Evolutionary conservation across 2,329 filamentous ascomycete species (phyloP), one percentile per base, ranked within the genome.

Genomic region (Colletotrichum euphorbiae): DNA sequence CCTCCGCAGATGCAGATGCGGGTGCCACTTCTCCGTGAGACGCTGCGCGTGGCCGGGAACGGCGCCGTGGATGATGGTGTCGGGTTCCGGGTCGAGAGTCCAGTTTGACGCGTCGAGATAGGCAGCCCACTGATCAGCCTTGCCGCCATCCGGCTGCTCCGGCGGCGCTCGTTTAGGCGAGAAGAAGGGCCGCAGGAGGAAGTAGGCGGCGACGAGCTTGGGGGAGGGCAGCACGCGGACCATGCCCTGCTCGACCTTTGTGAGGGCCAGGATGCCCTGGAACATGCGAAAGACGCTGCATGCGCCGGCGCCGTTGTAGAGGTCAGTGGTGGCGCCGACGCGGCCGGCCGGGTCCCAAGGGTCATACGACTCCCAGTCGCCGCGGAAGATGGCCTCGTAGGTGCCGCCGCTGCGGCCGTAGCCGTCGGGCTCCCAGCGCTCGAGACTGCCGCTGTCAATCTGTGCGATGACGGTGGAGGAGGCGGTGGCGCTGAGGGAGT

Each of bases 261-360:
- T 89, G 78, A 95, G 86, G 31, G 84, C 83, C 13, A 95, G 78
- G 90, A 91, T 93, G 58, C 91, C 93, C 76, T 95, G 92, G 74
- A 91, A 92, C 85, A 93, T 92, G 56, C 92, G 86, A 76, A 94
- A 91, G 78, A 92, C 90, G 56, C 83, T 89, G 77, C 91, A 94
- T 8, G 89, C 88, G 2, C 91, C 91, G 0, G 90, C 87, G 7
- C 91, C 90, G 64, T 91, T 86, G 76, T 94, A 93, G 21, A 94
- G 76, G 75, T 94, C 91, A 72, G 88, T 88, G 3, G 85, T 83
- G 8, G 89, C 90, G 1, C 81, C 80, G 0, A 93, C 80, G 12
- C 92, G 86, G 67, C 87, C 85, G 71, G 85, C 87, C 6, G 87
- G 87, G 76, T 94, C 91, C 87, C 90, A 94, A 0, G 92, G 88